Percentiles rank a stretch among this genome's conserved stretches.
Conservation (phyloP, 768 basidiomycete genomes). For the Termitomyces sp. region DNA sequence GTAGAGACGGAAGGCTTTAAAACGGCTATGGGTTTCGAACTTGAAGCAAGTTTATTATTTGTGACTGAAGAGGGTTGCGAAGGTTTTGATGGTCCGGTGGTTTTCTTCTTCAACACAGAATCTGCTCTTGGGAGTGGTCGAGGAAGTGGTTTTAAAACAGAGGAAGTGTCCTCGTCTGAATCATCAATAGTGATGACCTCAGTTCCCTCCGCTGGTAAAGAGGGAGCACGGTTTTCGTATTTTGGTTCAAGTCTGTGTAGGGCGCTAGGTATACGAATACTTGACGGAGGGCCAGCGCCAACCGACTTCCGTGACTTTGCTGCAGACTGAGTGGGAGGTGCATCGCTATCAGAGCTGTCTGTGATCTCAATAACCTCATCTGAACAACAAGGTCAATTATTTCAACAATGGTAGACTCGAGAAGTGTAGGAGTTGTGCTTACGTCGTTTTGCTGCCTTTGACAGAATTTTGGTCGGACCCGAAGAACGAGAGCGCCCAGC, state of each 20-base stretch:
- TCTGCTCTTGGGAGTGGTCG: background rate
- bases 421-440: background rate
- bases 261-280: background rate
- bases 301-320: background rate
- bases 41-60: background rate
- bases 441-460: background rate
- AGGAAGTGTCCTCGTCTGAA: constrained; percentile 3
- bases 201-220: background rate
- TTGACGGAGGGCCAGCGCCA: constrained; percentile 1
- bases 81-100: background rate
- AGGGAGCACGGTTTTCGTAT: background rate
- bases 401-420: background rate
- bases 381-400: background rate
- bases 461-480: background rate
- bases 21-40: background rate
- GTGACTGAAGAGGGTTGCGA: background rate
- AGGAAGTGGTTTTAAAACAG: background rate
- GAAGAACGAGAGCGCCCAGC: background rate
- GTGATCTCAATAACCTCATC: constrained; percentile 10
- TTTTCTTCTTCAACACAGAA: background rate
- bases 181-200: constrained; percentile 1
- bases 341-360: background rate
- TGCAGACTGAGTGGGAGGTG: background rate
- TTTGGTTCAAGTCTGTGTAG: background rate
- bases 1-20: background rate